Evolutionary conservation across 2,329 filamentous ascomycete genomes (phyloP).

Genomic region (Alternaria tenuissima): DNA sequence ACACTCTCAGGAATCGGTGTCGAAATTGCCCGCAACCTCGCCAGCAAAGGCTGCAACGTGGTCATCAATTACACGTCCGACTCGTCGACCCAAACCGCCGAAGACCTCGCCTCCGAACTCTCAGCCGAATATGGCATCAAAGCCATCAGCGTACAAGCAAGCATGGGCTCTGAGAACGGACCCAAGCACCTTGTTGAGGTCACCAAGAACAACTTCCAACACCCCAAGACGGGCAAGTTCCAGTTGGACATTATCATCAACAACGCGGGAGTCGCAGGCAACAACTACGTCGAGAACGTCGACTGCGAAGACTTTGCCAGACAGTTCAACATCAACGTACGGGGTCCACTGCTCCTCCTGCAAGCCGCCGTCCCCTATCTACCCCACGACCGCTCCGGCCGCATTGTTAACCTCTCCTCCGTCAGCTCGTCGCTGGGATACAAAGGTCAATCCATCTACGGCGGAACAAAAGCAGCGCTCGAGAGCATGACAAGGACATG

Average conservation of each 20-base stretch:
- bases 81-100: slow-evolving; percentile 62
- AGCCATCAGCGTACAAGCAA: slow-evolving; percentile 72
- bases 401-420: slow-evolving; percentile 69
- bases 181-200: slow-evolving; percentile 67
- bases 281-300: slow-evolving; percentile 71
- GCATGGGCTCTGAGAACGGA: slow-evolving; percentile 70
- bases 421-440: slow-evolving; percentile 68
- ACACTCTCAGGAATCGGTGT: slow-evolving; percentile 72
- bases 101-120: slow-evolving; percentile 65
- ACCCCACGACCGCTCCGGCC: slow-evolving; percentile 70
- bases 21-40: slow-evolving; percentile 73
- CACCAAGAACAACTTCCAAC: slow-evolving; percentile 66
- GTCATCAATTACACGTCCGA: slow-evolving; percentile 76
- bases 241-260: slow-evolving; percentile 86
- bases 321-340: slow-evolving; percentile 82
- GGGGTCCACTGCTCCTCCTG: slow-evolving; percentile 79
- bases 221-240: slow-evolving; percentile 63
- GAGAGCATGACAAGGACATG: slow-evolving; percentile 75
- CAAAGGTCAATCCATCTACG: slow-evolving; percentile 67
- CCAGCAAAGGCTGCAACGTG: slow-evolving; percentile 73
- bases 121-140: slow-evolving; percentile 65
- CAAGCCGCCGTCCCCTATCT: slow-evolving; percentile 77
- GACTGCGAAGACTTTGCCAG: slow-evolving; percentile 71
- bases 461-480: slow-evolving; percentile 71
- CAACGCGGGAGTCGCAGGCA: slow-evolving; percentile 77